Evolutionary conservation across 1,284 basidiomycete genomes (phyloP).

Genomic region (Volvariella volvacea): DNA sequence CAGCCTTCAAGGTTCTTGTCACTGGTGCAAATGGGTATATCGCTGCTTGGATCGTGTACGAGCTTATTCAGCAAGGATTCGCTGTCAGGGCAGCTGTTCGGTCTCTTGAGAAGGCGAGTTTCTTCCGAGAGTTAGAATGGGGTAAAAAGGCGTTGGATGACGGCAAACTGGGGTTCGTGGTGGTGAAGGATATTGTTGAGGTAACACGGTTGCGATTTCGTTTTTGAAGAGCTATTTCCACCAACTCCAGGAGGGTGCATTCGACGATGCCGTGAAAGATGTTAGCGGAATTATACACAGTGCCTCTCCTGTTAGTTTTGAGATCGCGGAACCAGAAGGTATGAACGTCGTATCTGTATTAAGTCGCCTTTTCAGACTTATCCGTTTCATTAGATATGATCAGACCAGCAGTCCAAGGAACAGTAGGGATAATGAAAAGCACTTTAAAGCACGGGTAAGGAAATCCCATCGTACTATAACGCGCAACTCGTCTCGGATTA

Average conservation of each 20-base stretch:
- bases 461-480: neutral
- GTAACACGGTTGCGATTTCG: conserved; percentile 15
- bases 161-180: conserved; percentile 35
- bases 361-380: neutral
- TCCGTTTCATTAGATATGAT: conserved; percentile 24
- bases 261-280: conserved; percentile 64
- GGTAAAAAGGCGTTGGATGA: conserved; percentile 31
- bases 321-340: conserved; percentile 23
- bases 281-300: conserved; percentile 58
- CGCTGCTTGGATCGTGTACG: conserved; percentile 28
- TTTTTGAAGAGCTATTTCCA: neutral
- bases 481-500: no score
- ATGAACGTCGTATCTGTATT: neutral
- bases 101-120: conserved; percentile 27
- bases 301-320: conserved; percentile 41
- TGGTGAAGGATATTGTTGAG: conserved; percentile 41
- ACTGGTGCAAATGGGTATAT: conserved; percentile 34
- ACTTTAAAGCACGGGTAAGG: conserved; percentile 26
- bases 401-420: conserved; percentile 35
- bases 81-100: conserved; percentile 34
- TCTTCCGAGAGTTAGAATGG: conserved; percentile 19
- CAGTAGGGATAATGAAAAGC: conserved; percentile 31
- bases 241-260: conserved; percentile 43
- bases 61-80: conserved; percentile 35
- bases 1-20: conserved; percentile 25